Evolutionary conservation across 768 basidiomycete genomes (phyloP).

Genomic region (Inosperma sp.): DNA sequence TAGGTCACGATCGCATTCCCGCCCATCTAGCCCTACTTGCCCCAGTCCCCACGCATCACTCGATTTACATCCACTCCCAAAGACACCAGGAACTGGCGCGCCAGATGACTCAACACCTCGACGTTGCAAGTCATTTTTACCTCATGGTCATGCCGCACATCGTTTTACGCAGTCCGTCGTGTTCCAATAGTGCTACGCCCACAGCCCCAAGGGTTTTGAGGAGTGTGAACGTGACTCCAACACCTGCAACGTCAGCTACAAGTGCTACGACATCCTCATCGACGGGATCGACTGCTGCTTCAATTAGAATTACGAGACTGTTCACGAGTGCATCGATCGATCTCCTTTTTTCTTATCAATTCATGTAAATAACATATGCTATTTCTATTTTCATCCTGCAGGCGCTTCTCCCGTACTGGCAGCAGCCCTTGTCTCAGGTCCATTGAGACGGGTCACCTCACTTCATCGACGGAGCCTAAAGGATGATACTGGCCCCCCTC

Average conservation of each 20-base stretch:
- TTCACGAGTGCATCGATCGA: constrained; percentile 27
- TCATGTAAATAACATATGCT: constrained; percentile 8
- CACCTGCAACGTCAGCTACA: too few species aligned
- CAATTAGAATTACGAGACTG: constrained; percentile 29
- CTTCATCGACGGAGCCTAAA: constrained; percentile 25
- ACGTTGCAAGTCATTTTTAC: constrained; percentile 24
- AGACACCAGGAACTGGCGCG: constrained; percentile 1
- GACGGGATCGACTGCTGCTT: constrained; percentile 25
- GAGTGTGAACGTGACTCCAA: constrained; percentile 23
- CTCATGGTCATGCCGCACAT: constrained; percentile 14
- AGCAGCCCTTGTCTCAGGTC: constrained; percentile 29
- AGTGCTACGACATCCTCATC: constrained; percentile 28
- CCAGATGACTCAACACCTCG: constrained; percentile 28
- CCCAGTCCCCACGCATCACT: constrained; percentile 18
- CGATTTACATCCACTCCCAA: constrained; percentile 16
- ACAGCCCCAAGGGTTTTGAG: constrained; percentile 23
- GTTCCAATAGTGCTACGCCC: constrained; percentile 19
- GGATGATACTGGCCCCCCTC: constrained; percentile 11
- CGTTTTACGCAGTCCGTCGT: constrained; percentile 26
- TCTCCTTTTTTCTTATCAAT: neutral
- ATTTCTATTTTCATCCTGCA: constrained; percentile 11
- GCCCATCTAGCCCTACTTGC: constrained; percentile 21
- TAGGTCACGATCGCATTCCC: constrained; percentile 29
- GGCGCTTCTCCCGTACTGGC: constrained; percentile 18
- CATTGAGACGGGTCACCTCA: constrained; percentile 27